phyloP scores from a whole-genome alignment of 148 eudicot species.

The Pharnaceum exiguum region DNA sequence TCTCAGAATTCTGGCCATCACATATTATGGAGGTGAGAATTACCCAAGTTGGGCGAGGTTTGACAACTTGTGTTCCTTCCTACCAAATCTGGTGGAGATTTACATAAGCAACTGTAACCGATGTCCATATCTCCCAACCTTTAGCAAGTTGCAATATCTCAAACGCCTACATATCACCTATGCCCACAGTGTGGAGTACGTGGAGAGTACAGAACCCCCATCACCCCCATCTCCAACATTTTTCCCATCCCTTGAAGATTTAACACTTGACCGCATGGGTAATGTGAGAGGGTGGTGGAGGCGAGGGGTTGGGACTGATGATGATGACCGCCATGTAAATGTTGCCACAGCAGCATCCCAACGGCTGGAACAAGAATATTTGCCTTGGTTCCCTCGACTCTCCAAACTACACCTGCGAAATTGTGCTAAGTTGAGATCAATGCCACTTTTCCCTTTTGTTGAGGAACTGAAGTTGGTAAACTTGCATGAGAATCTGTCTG shows the following conservation, averaged over 20 bases:
- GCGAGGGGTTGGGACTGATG: too few relatives aligned
- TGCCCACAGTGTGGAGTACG: slow-evolving; percentile 1
- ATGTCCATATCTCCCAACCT: slow-evolving; percentile 4
- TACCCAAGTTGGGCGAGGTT: background rate
- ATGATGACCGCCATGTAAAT: too few relatives aligned
- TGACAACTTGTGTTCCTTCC: background rate
- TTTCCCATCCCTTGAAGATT: slow-evolving; percentile 5
- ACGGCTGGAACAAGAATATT: too few relatives aligned
- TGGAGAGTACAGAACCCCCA: background rate
- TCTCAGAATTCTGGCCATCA: too few relatives aligned
- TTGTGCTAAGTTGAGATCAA: too few relatives aligned
- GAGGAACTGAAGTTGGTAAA: too few relatives aligned
- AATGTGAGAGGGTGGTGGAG: slow-evolving; percentile 14
- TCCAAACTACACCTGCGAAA: too few relatives aligned
- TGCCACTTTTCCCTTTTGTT: too few relatives aligned
- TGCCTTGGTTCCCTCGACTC: too few relatives aligned
- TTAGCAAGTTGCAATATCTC: background rate
- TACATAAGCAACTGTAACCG: background rate
- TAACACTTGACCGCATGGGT: slow-evolving; percentile 6
- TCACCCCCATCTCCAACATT: background rate
- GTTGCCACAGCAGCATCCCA: too few relatives aligned
- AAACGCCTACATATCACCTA: slow-evolving; percentile 2
- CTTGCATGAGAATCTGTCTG: too few relatives aligned
- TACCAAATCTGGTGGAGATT: slow-evolving; percentile 3
- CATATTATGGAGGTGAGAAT: too few relatives aligned